Evolutionary conservation across 2,329 filamentous ascomycete species (phyloP).

Genomic region (Aspergillus arachidicola): DNA sequence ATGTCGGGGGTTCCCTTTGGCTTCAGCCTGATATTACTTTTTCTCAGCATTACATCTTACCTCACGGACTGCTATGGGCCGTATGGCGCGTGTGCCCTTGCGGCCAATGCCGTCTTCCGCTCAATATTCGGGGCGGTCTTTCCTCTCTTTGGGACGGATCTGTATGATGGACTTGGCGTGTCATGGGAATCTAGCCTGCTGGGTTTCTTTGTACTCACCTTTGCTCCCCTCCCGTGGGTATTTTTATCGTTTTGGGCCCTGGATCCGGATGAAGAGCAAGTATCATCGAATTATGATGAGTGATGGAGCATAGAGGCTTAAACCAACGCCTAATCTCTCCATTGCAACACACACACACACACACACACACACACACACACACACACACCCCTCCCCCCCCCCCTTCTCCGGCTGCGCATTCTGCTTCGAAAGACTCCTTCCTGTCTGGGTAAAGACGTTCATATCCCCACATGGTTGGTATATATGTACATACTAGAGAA

Average conservation of each 20-base stretch:
- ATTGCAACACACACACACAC: no score
- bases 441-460: no score
- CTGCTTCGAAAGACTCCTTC: no score
- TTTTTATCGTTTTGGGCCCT: neutral
- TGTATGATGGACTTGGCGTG: neutral
- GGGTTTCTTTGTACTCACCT: neutral
- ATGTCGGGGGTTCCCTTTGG: slow-evolving; percentile 19
- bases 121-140: neutral
- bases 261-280: neutral
- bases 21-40: slow-evolving; percentile 18
- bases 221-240: neutral
- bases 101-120: neutral
- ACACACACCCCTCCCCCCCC: no score
- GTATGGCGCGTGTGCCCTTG: neutral
- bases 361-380: no score
- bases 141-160: neutral
- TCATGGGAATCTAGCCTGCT: neutral
- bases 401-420: no score
- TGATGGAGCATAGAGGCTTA: neutral
- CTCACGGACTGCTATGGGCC: neutral
- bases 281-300: neutral
- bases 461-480: no score
- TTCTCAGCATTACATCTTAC: slow-evolving; percentile 4
- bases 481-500: no score
- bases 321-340: no score